phyloP scores from a whole-genome alignment of 1,139 yeast genomes.

The Taiozyma sp. region DNA sequence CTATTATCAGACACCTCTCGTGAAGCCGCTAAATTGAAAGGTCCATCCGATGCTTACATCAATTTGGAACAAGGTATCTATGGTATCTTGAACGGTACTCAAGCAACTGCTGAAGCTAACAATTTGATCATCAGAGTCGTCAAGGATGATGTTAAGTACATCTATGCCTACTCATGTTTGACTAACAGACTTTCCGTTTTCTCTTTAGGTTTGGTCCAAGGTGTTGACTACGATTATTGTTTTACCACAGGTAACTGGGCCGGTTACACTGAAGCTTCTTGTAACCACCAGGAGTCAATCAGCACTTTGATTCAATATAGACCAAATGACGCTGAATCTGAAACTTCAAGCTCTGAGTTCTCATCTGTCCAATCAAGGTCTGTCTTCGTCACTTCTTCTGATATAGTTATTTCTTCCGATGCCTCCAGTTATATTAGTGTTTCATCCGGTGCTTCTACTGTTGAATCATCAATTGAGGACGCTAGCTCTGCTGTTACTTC shows the following conservation, averaged over 20 bases:
- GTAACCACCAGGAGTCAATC: background rate
- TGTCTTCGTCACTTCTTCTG: no score
- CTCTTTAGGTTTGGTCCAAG: background rate
- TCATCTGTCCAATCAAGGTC: background rate
- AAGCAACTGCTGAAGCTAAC: background rate
- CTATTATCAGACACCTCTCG: constrained; percentile 8
- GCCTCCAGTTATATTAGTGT: no score
- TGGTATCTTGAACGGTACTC: constrained; percentile 5
- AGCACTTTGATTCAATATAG: background rate
- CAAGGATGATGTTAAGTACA: background rate
- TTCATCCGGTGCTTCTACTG: no score
- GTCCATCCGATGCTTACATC: constrained; percentile 22
- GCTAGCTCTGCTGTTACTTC: no score
- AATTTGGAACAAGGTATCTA: constrained; percentile 16
- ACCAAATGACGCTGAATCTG: background rate
- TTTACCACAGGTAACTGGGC: background rate
- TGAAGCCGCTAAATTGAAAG: constrained; percentile 6
- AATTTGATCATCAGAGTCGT: background rate
- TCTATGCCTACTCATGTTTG: background rate
- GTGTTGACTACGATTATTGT: background rate
- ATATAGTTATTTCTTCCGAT: no score
- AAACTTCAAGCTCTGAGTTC: background rate
- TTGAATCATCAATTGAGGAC: no score
- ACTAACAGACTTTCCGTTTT: background rate
- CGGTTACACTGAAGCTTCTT: background rate